Evolutionary conservation across 768 basidiomycete genomes (phyloP).

Genomic region (Lepiota subincarnata): DNA sequence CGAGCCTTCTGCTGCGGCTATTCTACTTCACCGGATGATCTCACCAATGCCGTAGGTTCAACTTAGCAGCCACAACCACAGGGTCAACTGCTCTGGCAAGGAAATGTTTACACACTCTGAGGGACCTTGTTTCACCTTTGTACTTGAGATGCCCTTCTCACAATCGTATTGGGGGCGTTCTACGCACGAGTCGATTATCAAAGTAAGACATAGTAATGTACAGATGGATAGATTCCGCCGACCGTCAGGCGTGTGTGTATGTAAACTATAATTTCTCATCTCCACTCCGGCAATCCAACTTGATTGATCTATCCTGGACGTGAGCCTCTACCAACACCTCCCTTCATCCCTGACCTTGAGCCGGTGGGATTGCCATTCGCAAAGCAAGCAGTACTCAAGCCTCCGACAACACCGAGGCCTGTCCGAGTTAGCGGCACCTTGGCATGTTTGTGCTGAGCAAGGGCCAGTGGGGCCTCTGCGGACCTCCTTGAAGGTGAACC

Average conservation of each 20-base stretch:
- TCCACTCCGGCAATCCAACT: not conserved
- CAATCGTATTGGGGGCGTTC: no score
- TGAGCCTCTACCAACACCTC: not conserved
- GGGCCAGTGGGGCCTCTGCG: no score
- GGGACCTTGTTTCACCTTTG: not conserved
- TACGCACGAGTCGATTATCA: no score
- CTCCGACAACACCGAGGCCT: no score
- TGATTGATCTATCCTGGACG: not conserved
- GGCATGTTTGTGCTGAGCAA: no score
- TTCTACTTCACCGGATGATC: not conserved
- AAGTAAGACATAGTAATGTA: not conserved
- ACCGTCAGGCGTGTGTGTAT: not conserved
- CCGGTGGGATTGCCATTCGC: not conserved
- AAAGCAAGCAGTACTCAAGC: not conserved
- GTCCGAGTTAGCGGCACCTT: no score
- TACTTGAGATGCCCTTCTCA: no score
- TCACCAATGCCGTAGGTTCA: not conserved
- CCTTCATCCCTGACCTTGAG: slow-evolving; percentile 4
- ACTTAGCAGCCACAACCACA: no score
- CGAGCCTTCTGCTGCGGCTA: not conserved
- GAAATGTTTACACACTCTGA: not conserved
- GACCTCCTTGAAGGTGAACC: no score
- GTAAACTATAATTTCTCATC: not conserved
- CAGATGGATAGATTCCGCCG: no score
- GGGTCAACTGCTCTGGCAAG: no score